These are phyloP conservation scores for Penicillium salamii DNA, from an alignment of 495 filamentous ascomycete species.

Conservation along the genomic window DNA sequence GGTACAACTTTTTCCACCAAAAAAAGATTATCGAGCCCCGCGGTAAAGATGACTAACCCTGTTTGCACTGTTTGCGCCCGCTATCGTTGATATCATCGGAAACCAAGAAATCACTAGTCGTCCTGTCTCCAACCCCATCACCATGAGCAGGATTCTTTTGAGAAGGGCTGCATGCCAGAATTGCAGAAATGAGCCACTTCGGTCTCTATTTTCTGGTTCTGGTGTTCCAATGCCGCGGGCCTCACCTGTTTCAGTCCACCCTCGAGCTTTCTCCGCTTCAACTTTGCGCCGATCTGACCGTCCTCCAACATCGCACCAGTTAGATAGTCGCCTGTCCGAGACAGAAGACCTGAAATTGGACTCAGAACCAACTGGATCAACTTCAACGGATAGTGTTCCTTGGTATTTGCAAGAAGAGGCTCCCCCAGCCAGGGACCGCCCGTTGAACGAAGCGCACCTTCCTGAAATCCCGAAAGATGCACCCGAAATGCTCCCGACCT, in stretches of 20 bases:
- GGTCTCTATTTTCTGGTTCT: slow-evolving; percentile 23
- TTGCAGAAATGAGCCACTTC: slow-evolving; percentile 26
- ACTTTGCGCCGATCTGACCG: slow-evolving; percentile 21
- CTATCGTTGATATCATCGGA: slow-evolving; percentile 12
- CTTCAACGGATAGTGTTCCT: slow-evolving; percentile 44
- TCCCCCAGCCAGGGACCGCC: slow-evolving; percentile 40
- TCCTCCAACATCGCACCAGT: slow-evolving; percentile 13
- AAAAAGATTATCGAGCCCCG: slow-evolving; percentile 16
- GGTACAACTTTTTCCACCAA: too few relatives aligned
- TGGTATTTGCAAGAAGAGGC: slow-evolving; percentile 85
- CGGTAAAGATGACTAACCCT: slow-evolving; percentile 25
- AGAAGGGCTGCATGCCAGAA: slow-evolving; percentile 25
- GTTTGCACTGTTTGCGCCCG: slow-evolving; percentile 28
- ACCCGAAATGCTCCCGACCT: slow-evolving; percentile 65
- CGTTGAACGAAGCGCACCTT: slow-evolving; percentile 61
- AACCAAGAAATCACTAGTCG: neutral
- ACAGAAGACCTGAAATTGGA: slow-evolving; percentile 4
- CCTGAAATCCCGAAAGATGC: slow-evolving; percentile 73
- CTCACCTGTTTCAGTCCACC: slow-evolving; percentile 11
- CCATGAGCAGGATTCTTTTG: slow-evolving; percentile 32
- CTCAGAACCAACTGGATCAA: slow-evolving; percentile 2
- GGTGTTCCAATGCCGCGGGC: slow-evolving; percentile 22
- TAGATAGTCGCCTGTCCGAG: slow-evolving; percentile 15
- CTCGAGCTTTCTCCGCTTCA: slow-evolving; percentile 27
- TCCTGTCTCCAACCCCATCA: slow-evolving; percentile 4